These are phyloP conservation scores for Colletotrichum sidae DNA, from an alignment of 2,329 filamentous ascomycete species.

Conservation along the genomic window DNA sequence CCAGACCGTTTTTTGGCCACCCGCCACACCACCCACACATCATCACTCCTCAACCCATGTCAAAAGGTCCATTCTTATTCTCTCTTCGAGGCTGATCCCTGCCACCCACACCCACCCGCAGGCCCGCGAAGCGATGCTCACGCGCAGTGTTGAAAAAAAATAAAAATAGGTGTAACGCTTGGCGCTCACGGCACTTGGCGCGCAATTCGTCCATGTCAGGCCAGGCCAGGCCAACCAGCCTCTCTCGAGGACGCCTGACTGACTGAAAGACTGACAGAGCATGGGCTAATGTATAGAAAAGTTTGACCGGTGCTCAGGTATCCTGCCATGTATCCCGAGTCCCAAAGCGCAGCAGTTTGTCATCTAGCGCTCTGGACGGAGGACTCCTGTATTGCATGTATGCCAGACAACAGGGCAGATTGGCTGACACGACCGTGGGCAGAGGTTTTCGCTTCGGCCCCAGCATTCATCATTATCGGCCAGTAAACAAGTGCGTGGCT, in stretches of 20 bases:
- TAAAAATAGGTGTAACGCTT: slow-evolving; percentile 27
- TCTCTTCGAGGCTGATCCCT: not conserved
- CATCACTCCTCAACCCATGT: slow-evolving; percentile 1
- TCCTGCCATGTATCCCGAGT: too few species aligned
- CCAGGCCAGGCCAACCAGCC: not conserved
- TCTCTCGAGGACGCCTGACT: not conserved
- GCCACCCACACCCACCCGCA: slow-evolving; percentile 2
- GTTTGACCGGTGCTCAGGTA: too few species aligned
- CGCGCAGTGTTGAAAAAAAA: not conserved
- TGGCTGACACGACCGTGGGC: not conserved
- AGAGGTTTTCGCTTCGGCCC: not conserved
- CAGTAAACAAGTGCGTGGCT: slow-evolving; percentile 4
- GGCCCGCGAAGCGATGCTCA: not conserved
- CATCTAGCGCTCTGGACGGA: not conserved
- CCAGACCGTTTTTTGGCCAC: slow-evolving; percentile 4
- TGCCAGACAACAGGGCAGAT: not conserved
- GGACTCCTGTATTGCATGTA: not conserved
- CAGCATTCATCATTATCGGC: not conserved
- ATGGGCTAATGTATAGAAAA: not conserved
- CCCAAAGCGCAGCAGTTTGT: too few species aligned
- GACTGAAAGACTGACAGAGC: not conserved
- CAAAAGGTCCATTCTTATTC: not conserved
- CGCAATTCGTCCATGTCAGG: slow-evolving; percentile 35
- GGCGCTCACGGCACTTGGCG: slow-evolving; percentile 32
- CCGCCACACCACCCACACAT: slow-evolving; percentile 1